These are phyloP conservation scores for Lactarius deliciosus DNA, from an alignment of 768 basidiomycete species.

Conservation along the genomic window DNA sequence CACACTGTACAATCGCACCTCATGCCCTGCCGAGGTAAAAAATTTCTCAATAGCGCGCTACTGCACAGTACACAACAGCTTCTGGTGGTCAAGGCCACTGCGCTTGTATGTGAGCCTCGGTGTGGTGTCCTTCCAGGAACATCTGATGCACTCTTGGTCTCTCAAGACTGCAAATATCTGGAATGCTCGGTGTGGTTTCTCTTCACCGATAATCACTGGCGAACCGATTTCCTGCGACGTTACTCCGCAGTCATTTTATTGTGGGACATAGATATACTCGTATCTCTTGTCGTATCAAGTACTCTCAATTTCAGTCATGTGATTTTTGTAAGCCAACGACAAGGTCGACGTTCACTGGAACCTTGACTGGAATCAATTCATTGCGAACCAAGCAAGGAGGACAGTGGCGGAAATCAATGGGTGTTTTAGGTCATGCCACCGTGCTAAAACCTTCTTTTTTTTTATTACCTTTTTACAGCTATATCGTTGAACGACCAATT, in stretches of 20 bases:
- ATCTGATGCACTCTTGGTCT: not conserved
- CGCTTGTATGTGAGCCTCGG: not conserved
- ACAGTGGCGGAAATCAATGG: not conserved
- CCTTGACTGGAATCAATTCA: not conserved
- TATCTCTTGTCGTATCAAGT: too few relatives aligned
- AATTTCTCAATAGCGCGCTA: not conserved
- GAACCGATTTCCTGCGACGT: too few relatives aligned
- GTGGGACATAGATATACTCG: too few relatives aligned
- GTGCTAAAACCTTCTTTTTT: not conserved
- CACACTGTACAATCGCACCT: not conserved
- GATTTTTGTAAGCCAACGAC: not conserved
- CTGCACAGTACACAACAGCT: not conserved
- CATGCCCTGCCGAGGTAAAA: not conserved
- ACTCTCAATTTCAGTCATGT: not conserved
- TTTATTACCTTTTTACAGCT: not conserved
- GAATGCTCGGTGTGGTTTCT: not conserved
- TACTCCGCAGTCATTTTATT: too few relatives aligned
- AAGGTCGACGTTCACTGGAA: not conserved
- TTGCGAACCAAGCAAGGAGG: not conserved
- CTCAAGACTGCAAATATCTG: not conserved
- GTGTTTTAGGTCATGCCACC: not conserved
- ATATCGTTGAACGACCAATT: not conserved
- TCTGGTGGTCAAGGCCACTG: not conserved
- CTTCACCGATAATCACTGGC: too few relatives aligned
- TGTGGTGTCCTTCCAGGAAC: not conserved